Evolutionary conservation across 1,284 basidiomycete species (phyloP).

Genomic region (Trichosporon coremiiforme): DNA sequence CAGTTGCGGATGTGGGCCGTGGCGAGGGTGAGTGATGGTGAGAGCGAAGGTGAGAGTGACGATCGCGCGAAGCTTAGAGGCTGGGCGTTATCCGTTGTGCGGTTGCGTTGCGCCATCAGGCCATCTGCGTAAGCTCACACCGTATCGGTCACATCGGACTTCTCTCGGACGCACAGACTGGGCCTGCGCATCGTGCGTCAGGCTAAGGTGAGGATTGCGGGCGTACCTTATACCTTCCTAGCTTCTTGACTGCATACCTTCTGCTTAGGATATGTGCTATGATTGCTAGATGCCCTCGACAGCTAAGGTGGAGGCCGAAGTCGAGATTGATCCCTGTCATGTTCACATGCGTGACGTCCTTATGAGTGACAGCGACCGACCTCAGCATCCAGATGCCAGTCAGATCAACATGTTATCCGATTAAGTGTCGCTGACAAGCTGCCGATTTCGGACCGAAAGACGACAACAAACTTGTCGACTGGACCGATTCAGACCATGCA

Average conservation of each 20-base stretch:
- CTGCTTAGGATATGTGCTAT: background rate
- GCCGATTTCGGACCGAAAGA: no score
- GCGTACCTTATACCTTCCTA: conserved; percentile 5
- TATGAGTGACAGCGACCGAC: no score
- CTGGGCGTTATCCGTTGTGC: background rate
- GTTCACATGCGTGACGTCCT: background rate
- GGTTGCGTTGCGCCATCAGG: no score
- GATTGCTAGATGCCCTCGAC: background rate
- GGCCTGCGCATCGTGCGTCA: background rate
- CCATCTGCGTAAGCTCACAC: background rate
- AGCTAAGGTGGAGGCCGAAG: no score
- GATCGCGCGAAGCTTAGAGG: background rate
- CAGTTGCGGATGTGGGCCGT: no score
- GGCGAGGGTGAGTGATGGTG: no score
- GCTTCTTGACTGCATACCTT: no score
- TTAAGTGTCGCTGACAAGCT: no score
- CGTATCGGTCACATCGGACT: background rate
- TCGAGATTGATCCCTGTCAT: background rate
- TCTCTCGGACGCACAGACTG: background rate
- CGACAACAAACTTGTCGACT: no score
- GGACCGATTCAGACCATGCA: no score
- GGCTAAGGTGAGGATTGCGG: background rate
- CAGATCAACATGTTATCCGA: no score
- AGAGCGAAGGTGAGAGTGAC: background rate
- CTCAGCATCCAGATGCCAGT: conserved; percentile 67